Percentiles rank a stretch among this genome's conserved stretches.
Conservation (phyloP, 1,284 basidiomycete genomes). For the Ceratobasidium sp. region DNA sequence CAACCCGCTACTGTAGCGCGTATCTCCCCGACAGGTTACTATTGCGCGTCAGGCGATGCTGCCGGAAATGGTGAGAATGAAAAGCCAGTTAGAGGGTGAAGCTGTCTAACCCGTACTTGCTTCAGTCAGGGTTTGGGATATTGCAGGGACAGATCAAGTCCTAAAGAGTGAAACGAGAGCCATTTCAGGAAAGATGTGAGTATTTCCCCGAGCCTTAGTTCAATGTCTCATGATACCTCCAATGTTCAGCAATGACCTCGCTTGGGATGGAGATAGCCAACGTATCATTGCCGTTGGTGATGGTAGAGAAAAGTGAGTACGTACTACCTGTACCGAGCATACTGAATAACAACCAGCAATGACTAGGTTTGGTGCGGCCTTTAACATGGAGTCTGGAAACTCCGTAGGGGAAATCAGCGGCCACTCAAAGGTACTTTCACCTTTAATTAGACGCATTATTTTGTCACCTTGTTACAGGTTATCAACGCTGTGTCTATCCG, state of each 20-base stretch:
- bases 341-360: not conserved
- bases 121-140: slow-evolving; percentile 93
- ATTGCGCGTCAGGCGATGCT: slow-evolving; percentile 91
- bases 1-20: slow-evolving; percentile 91
- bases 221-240: not conserved
- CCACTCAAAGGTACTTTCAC: slow-evolving; percentile 81
- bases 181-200: slow-evolving; percentile 84
- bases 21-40: slow-evolving; percentile 94
- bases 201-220: slow-evolving; percentile 45
- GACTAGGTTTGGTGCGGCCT: slow-evolving; percentile 85
- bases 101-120: slow-evolving; percentile 10
- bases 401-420: slow-evolving; percentile 95
- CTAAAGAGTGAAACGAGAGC: slow-evolving; percentile 90
- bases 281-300: slow-evolving; percentile 97
- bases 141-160: slow-evolving; percentile 86
- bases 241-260: slow-evolving; percentile 83
- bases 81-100: not conserved
- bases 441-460: slow-evolving; percentile 5
- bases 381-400: slow-evolving; percentile 89
- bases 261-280: slow-evolving; percentile 97
- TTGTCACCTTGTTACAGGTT: slow-evolving; percentile 61
- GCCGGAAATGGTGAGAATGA: slow-evolving; percentile 76
- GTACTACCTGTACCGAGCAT: not conserved
- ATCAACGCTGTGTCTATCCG: slow-evolving; percentile 95
- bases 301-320: slow-evolving; percentile 87